A percentile compares a stretch with the other conserved stretches of the same genome.
Evolutionary conservation across 169 alveolate species (phyloP).

Genomic region (Cryptosporidium parvum): DNA sequence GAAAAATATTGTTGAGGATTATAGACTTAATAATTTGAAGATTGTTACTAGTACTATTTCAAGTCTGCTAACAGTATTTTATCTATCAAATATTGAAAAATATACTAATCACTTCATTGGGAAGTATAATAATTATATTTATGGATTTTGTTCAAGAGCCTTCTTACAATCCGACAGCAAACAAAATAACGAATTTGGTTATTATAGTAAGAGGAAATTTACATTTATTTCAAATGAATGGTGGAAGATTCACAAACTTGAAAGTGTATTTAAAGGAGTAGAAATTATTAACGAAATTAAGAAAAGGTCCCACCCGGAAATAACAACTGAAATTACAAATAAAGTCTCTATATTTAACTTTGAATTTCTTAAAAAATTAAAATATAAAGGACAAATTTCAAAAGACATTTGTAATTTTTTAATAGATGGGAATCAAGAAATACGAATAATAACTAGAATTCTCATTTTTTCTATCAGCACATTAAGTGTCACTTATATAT

Average conservation of each 20-base stretch:
- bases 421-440: conserved; percentile 27
- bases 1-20: conserved; percentile 12
- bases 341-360: background rate
- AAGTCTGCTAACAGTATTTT: conserved; percentile 41
- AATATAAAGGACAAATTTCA: background rate
- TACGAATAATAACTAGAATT: conserved; percentile 5
- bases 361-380: background rate
- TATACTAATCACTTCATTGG: background rate
- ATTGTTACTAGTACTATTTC: conserved; percentile 60
- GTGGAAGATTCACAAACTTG: conserved; percentile 46
- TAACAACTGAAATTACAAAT: background rate
- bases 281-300: conserved; percentile 68
- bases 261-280: conserved; percentile 65
- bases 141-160: conserved; percentile 48
- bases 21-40: conserved; percentile 33
- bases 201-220: conserved; percentile 10
- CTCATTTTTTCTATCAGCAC: conserved; percentile 6
- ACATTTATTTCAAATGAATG: conserved; percentile 45
- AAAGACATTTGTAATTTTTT: conserved; percentile 28
- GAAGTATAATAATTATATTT: background rate
- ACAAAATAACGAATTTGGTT: background rate
- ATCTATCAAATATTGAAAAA: conserved; percentile 22
- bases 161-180: background rate
- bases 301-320: conserved; percentile 16
- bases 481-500: background rate